These are phyloP conservation scores for Cymbopogon citratus DNA, from an alignment of 176 grass and related monocot genomes.

Conservation along the genomic window DNA sequence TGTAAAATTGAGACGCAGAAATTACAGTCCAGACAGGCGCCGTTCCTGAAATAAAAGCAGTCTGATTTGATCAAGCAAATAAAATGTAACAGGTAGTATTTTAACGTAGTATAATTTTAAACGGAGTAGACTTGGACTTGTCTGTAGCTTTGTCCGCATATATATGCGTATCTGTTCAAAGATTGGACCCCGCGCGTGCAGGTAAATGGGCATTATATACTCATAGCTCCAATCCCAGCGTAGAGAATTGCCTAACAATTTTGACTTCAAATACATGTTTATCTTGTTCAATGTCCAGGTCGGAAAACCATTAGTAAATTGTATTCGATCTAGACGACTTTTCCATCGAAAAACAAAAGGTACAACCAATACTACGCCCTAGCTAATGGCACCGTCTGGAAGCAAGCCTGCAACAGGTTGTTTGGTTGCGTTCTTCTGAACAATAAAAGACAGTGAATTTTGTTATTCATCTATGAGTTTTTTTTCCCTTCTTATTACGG, in stretches of 20 bases:
- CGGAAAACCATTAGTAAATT: not conserved
- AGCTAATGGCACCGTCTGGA: not conserved
- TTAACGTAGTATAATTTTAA: not conserved
- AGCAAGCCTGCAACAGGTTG: not conserved
- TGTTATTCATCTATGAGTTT: not conserved
- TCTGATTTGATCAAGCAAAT: not conserved
- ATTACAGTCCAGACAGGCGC: not conserved
- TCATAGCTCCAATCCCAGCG: not conserved
- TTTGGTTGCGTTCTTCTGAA: not conserved
- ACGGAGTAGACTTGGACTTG: not conserved
- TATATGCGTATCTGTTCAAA: constrained; percentile 23
- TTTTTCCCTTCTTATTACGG: too few relatives aligned
- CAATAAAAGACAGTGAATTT: not conserved
- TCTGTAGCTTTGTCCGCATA: not conserved
- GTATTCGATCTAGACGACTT: not conserved
- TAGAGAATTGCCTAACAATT: constrained; percentile 16
- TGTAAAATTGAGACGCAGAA: not conserved
- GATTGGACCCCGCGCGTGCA: not conserved
- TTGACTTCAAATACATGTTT: not conserved
- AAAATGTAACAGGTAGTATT: not conserved
- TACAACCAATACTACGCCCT: not conserved
- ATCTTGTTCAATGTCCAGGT: not conserved
- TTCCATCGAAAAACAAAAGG: not conserved
- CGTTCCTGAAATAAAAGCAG: not conserved
- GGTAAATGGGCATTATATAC: not conserved